Evolutionary conservation across 2,329 filamentous ascomycete species (phyloP), one percentile per base, ranked within the genome.

Genomic region (Aspergillus candidus): DNA sequence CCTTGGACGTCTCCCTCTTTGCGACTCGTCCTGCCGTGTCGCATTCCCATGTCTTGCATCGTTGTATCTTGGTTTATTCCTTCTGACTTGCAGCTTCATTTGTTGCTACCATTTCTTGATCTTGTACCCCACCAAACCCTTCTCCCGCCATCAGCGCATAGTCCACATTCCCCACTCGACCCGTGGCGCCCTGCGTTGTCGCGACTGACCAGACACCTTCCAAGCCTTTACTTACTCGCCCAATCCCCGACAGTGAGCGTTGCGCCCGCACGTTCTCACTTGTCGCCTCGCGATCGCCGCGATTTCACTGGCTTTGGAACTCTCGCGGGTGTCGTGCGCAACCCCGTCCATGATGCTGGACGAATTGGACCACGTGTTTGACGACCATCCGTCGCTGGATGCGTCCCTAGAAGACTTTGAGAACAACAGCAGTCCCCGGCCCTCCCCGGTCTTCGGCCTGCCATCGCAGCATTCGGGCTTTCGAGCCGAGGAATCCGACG

Each of bases 391-490:
- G 35, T 79, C 77, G 49, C 63, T 82, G 56, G 72, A 74, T 64
- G 78, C 75, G 43, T 80, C 77, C 45, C 74, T 82, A 53, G 76
- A 79, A 61, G 79, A 82, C 65, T 81, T 80, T 66, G 79, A 81
- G 59, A 72, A 72, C 50, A 71, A 72, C 54, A 73, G 73, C 48
- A 61, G 62, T 46, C 47, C 58, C 18, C 61, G 58, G 40, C 72
- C 70, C 30, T 76, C 75, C 12, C 78, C 77, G 13, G 61, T 74
- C 41, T 77, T 78, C 47, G 72, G 73, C 15, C 54, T 77, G 44
- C 76, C 76, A 12, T 80, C 76, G 39, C 76, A 79, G 52, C 79
- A 82, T 62, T 84, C 80, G 32, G 80, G 76, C 57, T 83, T 84
- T 69, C 75, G 78, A 53, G 82, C 72, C 12, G 69, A 70, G 40